These are phyloP conservation scores for Chaetomium globosum DNA, from an alignment of 2,329 filamentous ascomycete genomes.

Conservation along the genomic window DNA sequence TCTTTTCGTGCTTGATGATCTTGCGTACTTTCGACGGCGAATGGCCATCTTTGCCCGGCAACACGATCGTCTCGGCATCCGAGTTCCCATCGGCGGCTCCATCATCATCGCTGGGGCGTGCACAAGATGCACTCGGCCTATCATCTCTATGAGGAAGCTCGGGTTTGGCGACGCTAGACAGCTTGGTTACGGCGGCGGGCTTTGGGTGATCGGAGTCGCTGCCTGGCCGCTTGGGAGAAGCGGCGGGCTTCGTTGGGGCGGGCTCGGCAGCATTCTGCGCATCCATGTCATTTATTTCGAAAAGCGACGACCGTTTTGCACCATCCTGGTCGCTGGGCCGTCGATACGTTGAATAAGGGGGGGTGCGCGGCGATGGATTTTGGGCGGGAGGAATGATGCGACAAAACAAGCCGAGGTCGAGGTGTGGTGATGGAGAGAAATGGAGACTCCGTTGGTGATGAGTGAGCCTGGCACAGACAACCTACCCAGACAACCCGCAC, in stretches of 20 bases:
- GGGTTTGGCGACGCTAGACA: constrained; percentile 35
- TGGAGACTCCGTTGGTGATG: constrained; percentile 18
- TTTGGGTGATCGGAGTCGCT: constrained; percentile 43
- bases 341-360: constrained; percentile 37
- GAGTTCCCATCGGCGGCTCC: constrained; percentile 61
- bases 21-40: constrained; percentile 66
- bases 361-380: constrained; percentile 35
- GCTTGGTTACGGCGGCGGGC: constrained; percentile 40
- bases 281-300: constrained; percentile 68
- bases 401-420: constrained; percentile 27
- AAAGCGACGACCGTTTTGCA: constrained; percentile 55
- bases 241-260: constrained; percentile 61
- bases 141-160: constrained; percentile 41
- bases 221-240: constrained; percentile 54
- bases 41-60: constrained; percentile 65
- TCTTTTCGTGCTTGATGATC: constrained; percentile 65
- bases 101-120: constrained; percentile 48
- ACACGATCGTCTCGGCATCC: constrained; percentile 71
- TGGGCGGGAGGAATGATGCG: constrained; percentile 32
- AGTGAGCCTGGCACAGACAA: constrained; percentile 25
- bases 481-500: constrained; percentile 31
- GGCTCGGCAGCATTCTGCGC: constrained; percentile 68
- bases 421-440: constrained; percentile 15
- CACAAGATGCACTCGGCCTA: constrained; percentile 38
- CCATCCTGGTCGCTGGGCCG: constrained; percentile 58